These are phyloP conservation scores for Rhodotorula sp. DNA, from an alignment of 1,284 basidiomycete species.

Conservation along the genomic window DNA sequence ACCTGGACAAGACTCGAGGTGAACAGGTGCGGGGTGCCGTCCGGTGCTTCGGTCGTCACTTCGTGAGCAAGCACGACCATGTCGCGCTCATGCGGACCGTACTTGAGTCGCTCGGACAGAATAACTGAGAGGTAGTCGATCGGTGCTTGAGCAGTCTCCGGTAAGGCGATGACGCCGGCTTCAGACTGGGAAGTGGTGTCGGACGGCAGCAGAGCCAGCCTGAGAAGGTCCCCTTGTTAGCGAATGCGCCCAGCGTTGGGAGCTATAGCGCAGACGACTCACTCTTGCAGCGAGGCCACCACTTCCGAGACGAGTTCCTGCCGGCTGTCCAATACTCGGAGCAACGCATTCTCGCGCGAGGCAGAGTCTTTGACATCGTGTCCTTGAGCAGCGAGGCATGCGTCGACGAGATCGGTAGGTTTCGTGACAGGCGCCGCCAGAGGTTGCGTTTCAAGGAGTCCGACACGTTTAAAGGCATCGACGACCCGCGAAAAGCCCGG, in stretches of 20 bases:
- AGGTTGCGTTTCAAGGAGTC: slow-evolving; percentile 61
- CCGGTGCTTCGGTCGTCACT: slow-evolving; percentile 52
- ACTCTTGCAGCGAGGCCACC: slow-evolving; percentile 11
- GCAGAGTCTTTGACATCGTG: slow-evolving; percentile 12
- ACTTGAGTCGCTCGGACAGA: slow-evolving; percentile 71
- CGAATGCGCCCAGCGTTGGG: neutral
- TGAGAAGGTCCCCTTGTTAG: slow-evolving; percentile 44
- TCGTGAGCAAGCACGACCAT: slow-evolving; percentile 86
- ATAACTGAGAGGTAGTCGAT: slow-evolving; percentile 76
- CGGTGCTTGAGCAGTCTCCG: slow-evolving; percentile 56
- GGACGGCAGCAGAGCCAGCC: slow-evolving; percentile 52
- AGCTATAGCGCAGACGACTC: neutral
- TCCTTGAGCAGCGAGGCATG: slow-evolving; percentile 42
- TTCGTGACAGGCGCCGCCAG: slow-evolving; percentile 38
- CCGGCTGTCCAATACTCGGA: neutral
- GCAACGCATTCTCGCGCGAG: neutral
- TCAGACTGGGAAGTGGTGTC: slow-evolving; percentile 42
- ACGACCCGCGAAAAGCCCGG: slow-evolving; percentile 74
- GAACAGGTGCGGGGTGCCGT: slow-evolving; percentile 59
- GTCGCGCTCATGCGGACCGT: slow-evolving; percentile 72
- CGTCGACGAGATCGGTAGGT: slow-evolving; percentile 43
- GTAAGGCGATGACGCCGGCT: slow-evolving; percentile 55
- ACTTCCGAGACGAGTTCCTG: neutral
- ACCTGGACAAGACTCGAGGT: slow-evolving; percentile 67
- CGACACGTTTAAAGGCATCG: slow-evolving; percentile 72